Base-by-base conservation (phyloP, 225 moss, liverwort and hornwort genomes). In the Neckera pumila region DNA sequence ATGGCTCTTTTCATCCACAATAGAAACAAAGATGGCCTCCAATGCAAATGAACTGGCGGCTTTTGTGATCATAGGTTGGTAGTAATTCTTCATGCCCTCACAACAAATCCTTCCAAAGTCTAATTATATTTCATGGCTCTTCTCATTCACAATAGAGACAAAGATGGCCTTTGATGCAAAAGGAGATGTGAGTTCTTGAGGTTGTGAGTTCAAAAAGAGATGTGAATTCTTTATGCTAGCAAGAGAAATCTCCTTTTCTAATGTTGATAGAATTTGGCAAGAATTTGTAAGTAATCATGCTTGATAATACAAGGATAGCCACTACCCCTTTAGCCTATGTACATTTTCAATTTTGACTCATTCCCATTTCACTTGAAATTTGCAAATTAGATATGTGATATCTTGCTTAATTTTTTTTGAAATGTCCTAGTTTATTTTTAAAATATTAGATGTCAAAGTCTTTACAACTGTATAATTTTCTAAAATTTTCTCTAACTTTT, bases 241-340 rank as follows among this genome's bases (percentile, higher is more conserved):
- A 31, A 1, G 8, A 31, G 2, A 49, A 45, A 47, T 31, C 4
- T 12, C 11, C 17, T 74, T 47, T 47, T 2, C 19, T 31, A 0
- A 74, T 74, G 47, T 47, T 74, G 4, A 47, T 19, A 74, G 7
- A 74, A 4, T 1, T 0, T 31, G 0, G 7, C 12, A 74, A 47
- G 74, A 11, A 18, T 74, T 47, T 47, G 2, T 31, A 47, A 18
- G 2, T 18, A 45, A 74, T 3, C 4, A 18, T 30, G 4, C 69
- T 69, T 69, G 11, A 31, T 7, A 74, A 74, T 0, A 11, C 47
- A 74, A 30, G 1, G 17, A 1, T 30, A 11, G 18, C 40, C 4
- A 11, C 3, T 47, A 30, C 14, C 4, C 6, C 2, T 11, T 3
- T 30, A 74, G 47, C 31, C 2, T 75, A 0, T 49, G 1, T 12